Conservation (phyloP, 1,139 yeast species). For the Protomyces lactucae-debilis region DNA sequence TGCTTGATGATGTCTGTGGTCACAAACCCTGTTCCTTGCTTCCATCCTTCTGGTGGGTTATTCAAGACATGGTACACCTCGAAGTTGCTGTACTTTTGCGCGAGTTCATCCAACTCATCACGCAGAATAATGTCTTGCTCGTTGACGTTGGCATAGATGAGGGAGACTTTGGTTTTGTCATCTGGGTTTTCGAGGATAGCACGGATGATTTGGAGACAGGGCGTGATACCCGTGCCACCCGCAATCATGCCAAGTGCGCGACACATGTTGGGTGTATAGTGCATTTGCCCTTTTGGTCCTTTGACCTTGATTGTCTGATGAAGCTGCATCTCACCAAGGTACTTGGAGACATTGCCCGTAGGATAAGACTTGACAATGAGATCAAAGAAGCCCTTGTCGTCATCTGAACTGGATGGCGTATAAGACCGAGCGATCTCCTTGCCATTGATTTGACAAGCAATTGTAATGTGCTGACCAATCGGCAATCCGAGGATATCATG, state of each 20-base stretch:
- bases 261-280: conserved; percentile 76
- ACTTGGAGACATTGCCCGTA: conserved; percentile 78
- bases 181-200: conserved; percentile 71
- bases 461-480: conserved; percentile 68
- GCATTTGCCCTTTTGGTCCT: conserved; percentile 93
- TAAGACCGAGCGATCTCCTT: conserved; percentile 86
- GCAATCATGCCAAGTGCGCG: conserved; percentile 79
- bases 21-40: conserved; percentile 75
- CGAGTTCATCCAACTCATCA: conserved; percentile 70
- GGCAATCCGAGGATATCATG: conserved; percentile 81
- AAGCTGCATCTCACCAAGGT: conserved; percentile 61
- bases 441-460: conserved; percentile 68
- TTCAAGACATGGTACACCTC: conserved; percentile 71
- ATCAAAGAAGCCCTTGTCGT: conserved; percentile 77
- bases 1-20: conserved; percentile 68
- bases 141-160: conserved; percentile 74
- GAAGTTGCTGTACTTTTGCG: conserved; percentile 56
- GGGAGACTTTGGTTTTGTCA: conserved; percentile 67
- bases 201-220: conserved; percentile 83
- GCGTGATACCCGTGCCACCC: conserved; percentile 91
- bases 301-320: conserved; percentile 70
- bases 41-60: conserved; percentile 70
- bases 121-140: conserved; percentile 74
- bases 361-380: conserved; percentile 85
- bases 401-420: conserved; percentile 88